Percentiles rank a stretch among this genome's conserved stretches.
These are phyloP conservation scores for Exophiala viscosa DNA, from an alignment of 2,329 filamentous ascomycete genomes.

Conservation along the genomic window DNA sequence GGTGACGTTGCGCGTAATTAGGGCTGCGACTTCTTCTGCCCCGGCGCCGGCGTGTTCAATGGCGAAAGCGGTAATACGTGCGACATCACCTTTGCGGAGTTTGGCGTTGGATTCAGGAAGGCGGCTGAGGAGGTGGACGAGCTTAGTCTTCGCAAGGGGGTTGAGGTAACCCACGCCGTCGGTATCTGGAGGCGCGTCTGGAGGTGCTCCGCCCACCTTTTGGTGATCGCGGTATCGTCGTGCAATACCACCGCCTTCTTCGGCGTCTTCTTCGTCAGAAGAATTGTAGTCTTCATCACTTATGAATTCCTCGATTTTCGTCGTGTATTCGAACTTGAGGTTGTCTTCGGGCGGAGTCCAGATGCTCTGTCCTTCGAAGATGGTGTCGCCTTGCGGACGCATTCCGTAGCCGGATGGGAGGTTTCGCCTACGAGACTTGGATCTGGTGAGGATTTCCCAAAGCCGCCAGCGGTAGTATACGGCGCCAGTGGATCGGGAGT, in stretches of 20 bases:
- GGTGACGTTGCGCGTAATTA: constrained; percentile 78
- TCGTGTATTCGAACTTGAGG: constrained; percentile 77
- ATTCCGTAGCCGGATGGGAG: constrained; percentile 10
- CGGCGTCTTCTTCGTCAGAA: constrained; percentile 73
- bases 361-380: constrained; percentile 72
- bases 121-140: constrained; percentile 77
- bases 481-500: constrained; percentile 71
- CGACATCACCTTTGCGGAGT: constrained; percentile 79
- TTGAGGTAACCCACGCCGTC: constrained; percentile 67
- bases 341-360: constrained; percentile 73
- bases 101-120: constrained; percentile 71
- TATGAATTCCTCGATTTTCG: constrained; percentile 71
- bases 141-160: constrained; percentile 76
- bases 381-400: constrained; percentile 40
- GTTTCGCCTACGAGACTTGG: constrained; percentile 33
- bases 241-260: constrained; percentile 45
- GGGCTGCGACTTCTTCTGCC: constrained; percentile 84
- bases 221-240: constrained; percentile 39
- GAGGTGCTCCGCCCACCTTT: constrained; percentile 25
- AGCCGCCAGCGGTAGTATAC: constrained; percentile 91
- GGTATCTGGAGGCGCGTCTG: constrained; percentile 24
- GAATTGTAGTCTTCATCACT: constrained; percentile 83
- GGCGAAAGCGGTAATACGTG: constrained; percentile 80
- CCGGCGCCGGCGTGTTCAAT: constrained; percentile 81
- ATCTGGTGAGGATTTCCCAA: constrained; percentile 77